These are phyloP conservation scores for Paramecium pentaurelia DNA, from an alignment of 73 alveolate species.

Conservation along the genomic window DNA sequence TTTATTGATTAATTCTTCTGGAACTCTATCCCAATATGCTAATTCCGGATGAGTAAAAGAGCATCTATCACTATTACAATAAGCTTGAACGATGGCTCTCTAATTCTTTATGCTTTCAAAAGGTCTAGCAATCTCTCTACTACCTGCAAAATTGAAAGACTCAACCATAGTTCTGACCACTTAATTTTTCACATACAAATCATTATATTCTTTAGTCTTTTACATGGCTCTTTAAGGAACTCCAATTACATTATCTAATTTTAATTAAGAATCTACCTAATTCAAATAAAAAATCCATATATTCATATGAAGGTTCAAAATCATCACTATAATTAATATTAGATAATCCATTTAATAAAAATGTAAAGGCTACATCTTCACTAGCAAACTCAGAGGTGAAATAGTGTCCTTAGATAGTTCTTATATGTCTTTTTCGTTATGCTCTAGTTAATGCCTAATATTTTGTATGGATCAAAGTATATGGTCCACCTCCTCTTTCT, in stretches of 20 bases:
- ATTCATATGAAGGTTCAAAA: neutral
- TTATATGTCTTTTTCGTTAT: neutral
- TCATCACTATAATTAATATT: constrained; percentile 36
- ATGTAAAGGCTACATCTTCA: neutral
- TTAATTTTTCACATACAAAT: constrained; percentile 14
- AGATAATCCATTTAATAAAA: constrained; percentile 13
- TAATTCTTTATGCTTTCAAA: neutral
- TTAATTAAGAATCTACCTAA: neutral
- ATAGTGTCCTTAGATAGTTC: constrained; percentile 40
- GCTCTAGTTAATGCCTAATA: constrained; percentile 26
- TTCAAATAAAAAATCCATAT: constrained; percentile 39
- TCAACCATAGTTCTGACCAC: constrained; percentile 16
- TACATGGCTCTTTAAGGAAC: constrained; percentile 41
- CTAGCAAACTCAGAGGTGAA: constrained; percentile 36
- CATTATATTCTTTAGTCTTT: constrained; percentile 19
- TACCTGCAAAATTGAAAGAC: constrained; percentile 18
- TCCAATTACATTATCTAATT: constrained; percentile 17
- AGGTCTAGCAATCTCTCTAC: constrained; percentile 29
- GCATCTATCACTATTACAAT: constrained; percentile 39
- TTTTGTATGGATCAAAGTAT: constrained; percentile 14
- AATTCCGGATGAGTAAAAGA: constrained; percentile 41
- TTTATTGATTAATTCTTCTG: constrained; percentile 31
- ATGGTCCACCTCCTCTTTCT: constrained; percentile 55
- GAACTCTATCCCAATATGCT: constrained; percentile 46
- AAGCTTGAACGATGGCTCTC: neutral